Base-by-base conservation (phyloP, 2,329 filamentous ascomycete genomes). In the Epichloe bromicola region DNA sequence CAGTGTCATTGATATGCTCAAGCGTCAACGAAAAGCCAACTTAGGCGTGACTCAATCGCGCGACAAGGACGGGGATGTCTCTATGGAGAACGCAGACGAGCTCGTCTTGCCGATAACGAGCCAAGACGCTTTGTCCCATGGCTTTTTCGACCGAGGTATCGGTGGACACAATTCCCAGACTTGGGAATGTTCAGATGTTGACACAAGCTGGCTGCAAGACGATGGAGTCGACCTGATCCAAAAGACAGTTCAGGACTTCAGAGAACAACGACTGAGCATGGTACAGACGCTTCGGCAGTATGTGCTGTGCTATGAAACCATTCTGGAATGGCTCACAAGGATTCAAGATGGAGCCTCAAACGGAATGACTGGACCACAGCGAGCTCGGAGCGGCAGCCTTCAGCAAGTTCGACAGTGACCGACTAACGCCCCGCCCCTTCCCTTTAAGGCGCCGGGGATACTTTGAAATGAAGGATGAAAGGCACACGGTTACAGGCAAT, bases 291-390 rank as follows among this genome's bases (percentile, higher is more conserved):
- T 97, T 52, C 76, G 88, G 54, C 93, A 98, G 65, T 97, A 86
- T 69, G 91, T 96, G 47, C 79, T 98, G 36, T 98, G 93, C 67
- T 98, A 98, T 66, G 93, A 98, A 71, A 94, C 87, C 40, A 77
- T 97, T 6, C 71, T 94, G 50, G 91, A 97, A 67, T 98, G 91
- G 89, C 67, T 93, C 30, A 70, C 67, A 59, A 68, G 76, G 55
- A 59, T 73, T 39, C 70, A 79, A 50, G 73, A 67, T 33, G 48
- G 59, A 36, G 53, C 54, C 45, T 48, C 53, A 48, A 58, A 39
- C 38, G 53, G 50, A 19, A 48, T 53, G 1, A 54, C 54, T 36
- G 58, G 57, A n/a, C 55, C 55, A 36, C 58, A 58, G 17, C 57
- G 63, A 46, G 54, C 54, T 46, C 58, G 63, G 49, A 66, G 63